Base-by-base conservation (phyloP, 108 stramenopile species). In the Phaeodactylum tricornutum region DNA sequence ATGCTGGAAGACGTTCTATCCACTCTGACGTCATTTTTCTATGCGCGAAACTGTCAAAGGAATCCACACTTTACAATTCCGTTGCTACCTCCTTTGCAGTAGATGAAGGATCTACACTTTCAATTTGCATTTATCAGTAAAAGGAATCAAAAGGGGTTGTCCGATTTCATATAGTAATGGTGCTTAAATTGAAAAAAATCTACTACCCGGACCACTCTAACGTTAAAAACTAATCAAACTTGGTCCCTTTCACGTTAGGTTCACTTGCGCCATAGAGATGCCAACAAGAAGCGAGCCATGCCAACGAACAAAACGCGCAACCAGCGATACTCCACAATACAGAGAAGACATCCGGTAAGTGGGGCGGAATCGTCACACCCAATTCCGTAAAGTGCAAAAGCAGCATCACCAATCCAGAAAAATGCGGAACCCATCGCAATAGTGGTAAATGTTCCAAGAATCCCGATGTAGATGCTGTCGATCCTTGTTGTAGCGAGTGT, bases 311-410 rank as follows among this genome's bases (percentile, higher is more conserved):
- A 59, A 79, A 48, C 9, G 53, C 81, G 53, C 86, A 88, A 8
- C 81, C 86, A 22, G 58, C 56, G 2, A 83, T 43, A 64, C 73
- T 78, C 79, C 79, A 88, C 24, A 88, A 43, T 2, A 88, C 86
- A 26, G 76, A 67, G 46, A 66, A 88, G 17, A 88, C 35, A 72
- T 88, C 81, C 24, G 86, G 86, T 30, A 81, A 53, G 20, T 62
- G 42, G 1, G 53, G 5, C 11, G 87, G 82, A 35, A 69, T 55
- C 6, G 43, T 15, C 37, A 84, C 30, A 0, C 43, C 5, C 8
- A 53, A 43, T 50, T 84, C 74, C 39, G 45, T 43, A 6, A 62
- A 21, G 49, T 89, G 87, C 46, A 84, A 30, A 1, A 43, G 23
- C 6, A 77, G 43, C 80, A 84, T 82, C 15, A 38, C 49, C 19